phyloP scores from a whole-genome alignment of 2,329 filamentous ascomycete genomes.

The Bipolaris cookei region DNA sequence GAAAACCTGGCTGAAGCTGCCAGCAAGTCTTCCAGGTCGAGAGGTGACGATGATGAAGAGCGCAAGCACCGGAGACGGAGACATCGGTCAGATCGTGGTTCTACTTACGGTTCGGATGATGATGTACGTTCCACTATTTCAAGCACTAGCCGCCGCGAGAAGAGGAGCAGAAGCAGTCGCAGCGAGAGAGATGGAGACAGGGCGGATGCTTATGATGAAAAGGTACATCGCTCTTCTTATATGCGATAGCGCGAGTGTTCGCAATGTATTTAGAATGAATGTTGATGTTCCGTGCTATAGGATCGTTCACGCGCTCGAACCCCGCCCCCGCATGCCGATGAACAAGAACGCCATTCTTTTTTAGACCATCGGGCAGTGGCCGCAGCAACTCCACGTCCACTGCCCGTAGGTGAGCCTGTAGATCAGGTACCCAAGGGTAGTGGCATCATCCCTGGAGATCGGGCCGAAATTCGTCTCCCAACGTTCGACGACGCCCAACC shows the following conservation, averaged over 20 bases:
- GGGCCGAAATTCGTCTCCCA: constrained; percentile 40
- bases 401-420: constrained; percentile 50
- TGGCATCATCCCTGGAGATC: constrained; percentile 44
- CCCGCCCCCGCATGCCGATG: constrained; percentile 35
- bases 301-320: constrained; percentile 39
- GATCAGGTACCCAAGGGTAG: constrained; percentile 30
- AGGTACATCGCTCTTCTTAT: constrained; percentile 47
- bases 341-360: constrained; percentile 61
- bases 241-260: constrained; percentile 33
- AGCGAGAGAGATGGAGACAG: constrained; percentile 44
- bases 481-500: constrained; percentile 34
- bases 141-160: constrained; percentile 48
- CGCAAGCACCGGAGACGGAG: constrained; percentile 55
- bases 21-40: constrained; percentile 43
- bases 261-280: constrained; percentile 42
- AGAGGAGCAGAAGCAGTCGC: constrained; percentile 51
- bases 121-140: constrained; percentile 46
- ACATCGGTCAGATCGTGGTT: constrained; percentile 49
- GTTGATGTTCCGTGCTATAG: constrained; percentile 41
- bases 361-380: constrained; percentile 69
- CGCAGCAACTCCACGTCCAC: constrained; percentile 49
- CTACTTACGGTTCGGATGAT: constrained; percentile 48
- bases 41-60: constrained; percentile 49
- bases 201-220: constrained; percentile 44
- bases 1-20: constrained; percentile 45